These are phyloP conservation scores for Thraustochytrium sp. DNA, from an alignment of 352 stramenopile species.

Conservation along the genomic window DNA sequence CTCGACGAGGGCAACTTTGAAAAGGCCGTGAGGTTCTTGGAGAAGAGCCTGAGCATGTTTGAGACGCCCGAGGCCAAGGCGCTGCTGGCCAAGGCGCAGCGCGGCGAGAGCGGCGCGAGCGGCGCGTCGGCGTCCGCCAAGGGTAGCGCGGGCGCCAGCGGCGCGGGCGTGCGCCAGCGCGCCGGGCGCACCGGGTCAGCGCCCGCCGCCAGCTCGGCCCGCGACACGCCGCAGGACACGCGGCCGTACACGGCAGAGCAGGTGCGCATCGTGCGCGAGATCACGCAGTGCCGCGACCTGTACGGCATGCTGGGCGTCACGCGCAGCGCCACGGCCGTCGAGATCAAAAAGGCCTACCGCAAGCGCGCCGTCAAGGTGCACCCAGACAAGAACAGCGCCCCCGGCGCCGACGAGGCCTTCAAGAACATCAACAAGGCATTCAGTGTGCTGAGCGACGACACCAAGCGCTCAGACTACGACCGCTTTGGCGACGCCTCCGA, in stretches of 20 bases:
- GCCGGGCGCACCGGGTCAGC: not conserved
- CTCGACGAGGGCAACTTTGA: slow-evolving; percentile 12
- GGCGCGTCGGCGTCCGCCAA: not conserved
- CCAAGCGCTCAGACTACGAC: slow-evolving; percentile 78
- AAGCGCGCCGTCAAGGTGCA: slow-evolving; percentile 80
- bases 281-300: slow-evolving; percentile 73
- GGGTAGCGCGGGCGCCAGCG: not conserved
- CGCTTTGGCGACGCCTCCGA: slow-evolving; percentile 60
- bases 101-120: not conserved
- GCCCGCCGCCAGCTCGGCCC: not conserved
- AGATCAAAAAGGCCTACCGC: slow-evolving; percentile 82
- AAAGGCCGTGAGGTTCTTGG: slow-evolving; percentile 28
- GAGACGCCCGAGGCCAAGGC: not conserved
- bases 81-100: not conserved
- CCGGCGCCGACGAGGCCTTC: slow-evolving; percentile 92
- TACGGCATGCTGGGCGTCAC: slow-evolving; percentile 75
- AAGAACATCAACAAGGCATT: slow-evolving; percentile 91
- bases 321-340: slow-evolving; percentile 65
- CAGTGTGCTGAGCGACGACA: slow-evolving; percentile 72
- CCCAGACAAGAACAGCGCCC: slow-evolving; percentile 90
- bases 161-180: not conserved
- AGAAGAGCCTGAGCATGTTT: slow-evolving; percentile 27
- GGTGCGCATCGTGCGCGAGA: slow-evolving; percentile 71
- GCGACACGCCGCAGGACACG: slow-evolving; percentile 37
- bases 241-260: slow-evolving; percentile 66